A percentile compares a stretch with the other conserved stretches of the same genome.
These are phyloP conservation scores for Fabrea salina DNA, from an alignment of 169 alveolate species.

Conservation along the genomic window DNA sequence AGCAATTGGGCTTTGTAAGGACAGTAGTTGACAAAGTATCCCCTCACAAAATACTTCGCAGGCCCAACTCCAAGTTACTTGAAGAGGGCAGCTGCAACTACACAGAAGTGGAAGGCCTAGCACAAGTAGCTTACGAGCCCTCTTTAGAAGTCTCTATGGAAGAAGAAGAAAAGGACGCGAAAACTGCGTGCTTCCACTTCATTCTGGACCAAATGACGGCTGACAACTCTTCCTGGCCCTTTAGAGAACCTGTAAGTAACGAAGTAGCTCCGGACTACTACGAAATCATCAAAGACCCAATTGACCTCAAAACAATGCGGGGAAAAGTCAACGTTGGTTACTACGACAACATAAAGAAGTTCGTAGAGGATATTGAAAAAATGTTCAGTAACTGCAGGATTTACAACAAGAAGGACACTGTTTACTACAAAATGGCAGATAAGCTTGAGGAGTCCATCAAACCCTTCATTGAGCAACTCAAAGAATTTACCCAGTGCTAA, in stretches of 20 bases:
- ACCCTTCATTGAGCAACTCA: constrained; percentile 78
- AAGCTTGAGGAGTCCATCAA: constrained; percentile 90
- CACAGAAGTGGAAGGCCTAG: neutral
- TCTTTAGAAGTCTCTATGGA: neutral
- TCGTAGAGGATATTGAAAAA: constrained; percentile 91
- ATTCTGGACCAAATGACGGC: constrained; percentile 18
- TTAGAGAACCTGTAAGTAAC: constrained; percentile 93
- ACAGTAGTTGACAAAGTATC: constrained; percentile 1
- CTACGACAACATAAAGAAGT: constrained; percentile 85
- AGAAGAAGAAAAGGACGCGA: constrained; percentile 22
- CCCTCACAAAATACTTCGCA: neutral
- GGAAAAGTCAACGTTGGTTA: constrained; percentile 73
- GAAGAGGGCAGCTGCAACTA: constrained; percentile 3
- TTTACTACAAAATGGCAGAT: constrained; percentile 95
- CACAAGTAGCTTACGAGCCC: constrained; percentile 1
- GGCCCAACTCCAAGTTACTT: neutral
- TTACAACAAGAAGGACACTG: constrained; percentile 93
- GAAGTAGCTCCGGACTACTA: constrained; percentile 97
- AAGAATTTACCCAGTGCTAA: neutral
- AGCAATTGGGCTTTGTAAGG: neutral
- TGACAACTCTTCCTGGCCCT: constrained; percentile 87
- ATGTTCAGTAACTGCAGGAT: constrained; percentile 95
- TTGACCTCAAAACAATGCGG: constrained; percentile 92
- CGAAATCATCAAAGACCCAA: constrained; percentile 94
- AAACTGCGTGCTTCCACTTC: neutral